phyloP scores from a whole-genome alignment of 2,329 filamentous ascomycete species.

The Diaporthe nobilis region DNA sequence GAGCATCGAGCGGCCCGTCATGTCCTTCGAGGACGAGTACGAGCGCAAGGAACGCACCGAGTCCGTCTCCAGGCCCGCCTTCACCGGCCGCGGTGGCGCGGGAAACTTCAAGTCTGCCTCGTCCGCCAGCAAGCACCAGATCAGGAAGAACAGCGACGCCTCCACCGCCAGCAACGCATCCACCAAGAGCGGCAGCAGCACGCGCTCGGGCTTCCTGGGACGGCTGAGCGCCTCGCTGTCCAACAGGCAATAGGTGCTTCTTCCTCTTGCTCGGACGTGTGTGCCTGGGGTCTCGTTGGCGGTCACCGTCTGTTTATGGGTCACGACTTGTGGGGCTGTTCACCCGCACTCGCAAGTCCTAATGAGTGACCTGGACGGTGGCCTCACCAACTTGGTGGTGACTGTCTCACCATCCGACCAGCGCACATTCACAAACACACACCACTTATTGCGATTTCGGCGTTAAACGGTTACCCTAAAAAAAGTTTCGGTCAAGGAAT shows the following conservation, averaged over 20 bases:
- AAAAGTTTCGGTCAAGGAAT: not conserved
- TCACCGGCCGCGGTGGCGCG: slow-evolving; percentile 75
- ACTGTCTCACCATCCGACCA: not conserved
- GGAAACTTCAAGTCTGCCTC: slow-evolving; percentile 63
- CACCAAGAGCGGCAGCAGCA: slow-evolving; percentile 48
- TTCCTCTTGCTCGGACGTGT: no score
- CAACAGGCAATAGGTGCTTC: slow-evolving; percentile 3
- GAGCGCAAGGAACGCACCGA: slow-evolving; percentile 66
- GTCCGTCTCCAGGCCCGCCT: slow-evolving; percentile 59
- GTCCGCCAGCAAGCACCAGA: slow-evolving; percentile 10
- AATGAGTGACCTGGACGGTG: not conserved
- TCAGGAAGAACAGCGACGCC: slow-evolving; percentile 51
- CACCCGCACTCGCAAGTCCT: not conserved
- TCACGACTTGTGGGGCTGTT: not conserved
- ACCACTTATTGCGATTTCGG: not conserved
- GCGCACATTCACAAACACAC: no score
- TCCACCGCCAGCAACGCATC: slow-evolving; percentile 48
- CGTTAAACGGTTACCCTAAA: not conserved
- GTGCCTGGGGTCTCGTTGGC: not conserved
- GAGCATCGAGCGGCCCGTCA: slow-evolving; percentile 66
- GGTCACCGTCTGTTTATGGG: not conserved
- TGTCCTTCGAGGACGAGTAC: slow-evolving; percentile 79
- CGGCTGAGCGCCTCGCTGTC: slow-evolving; percentile 52
- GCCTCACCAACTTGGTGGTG: not conserved
- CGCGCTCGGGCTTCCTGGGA: slow-evolving; percentile 52